Percentiles rank a stretch among this genome's conserved stretches.
These are phyloP conservation scores for Hyaloscypha variabilis DNA, from an alignment of 495 filamentous ascomycete genomes.

Conservation along the genomic window DNA sequence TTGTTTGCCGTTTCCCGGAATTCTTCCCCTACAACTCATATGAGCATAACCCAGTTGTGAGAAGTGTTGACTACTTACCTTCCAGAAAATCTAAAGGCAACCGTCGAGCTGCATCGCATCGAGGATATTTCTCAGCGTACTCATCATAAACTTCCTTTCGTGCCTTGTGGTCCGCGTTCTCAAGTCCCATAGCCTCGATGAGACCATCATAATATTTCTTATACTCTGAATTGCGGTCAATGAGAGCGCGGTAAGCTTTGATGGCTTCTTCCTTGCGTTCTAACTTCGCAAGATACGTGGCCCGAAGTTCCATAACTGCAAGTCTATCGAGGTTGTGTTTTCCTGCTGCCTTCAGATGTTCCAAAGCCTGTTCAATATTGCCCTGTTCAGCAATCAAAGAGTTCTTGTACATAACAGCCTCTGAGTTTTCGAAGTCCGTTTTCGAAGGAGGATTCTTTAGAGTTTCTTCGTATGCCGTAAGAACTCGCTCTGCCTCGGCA, in stretches of 20 bases:
- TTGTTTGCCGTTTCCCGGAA: conserved; percentile 78
- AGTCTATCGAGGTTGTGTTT: conserved; percentile 82
- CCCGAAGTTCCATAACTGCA: conserved; percentile 86
- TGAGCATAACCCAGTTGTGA: background rate
- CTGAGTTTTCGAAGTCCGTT: conserved; percentile 87
- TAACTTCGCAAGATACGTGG: conserved; percentile 80
- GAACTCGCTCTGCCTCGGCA: conserved; percentile 82
- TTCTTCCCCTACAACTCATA: conserved; percentile 57
- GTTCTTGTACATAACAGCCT: conserved; percentile 96
- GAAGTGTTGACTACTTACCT: conserved; percentile 45
- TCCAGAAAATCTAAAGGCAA: conserved; percentile 89
- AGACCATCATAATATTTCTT: conserved; percentile 83
- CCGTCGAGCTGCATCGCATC: conserved; percentile 81
- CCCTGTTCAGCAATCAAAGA: conserved; percentile 87
- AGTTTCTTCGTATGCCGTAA: conserved; percentile 91
- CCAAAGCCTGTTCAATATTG: conserved; percentile 76
- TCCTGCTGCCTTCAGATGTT: conserved; percentile 77
- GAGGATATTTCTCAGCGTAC: conserved; percentile 77
- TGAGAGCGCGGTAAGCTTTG: conserved; percentile 74
- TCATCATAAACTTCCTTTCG: conserved; percentile 76
- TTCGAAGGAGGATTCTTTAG: conserved; percentile 74
- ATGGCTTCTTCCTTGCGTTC: conserved; percentile 79
- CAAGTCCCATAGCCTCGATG: conserved; percentile 65
- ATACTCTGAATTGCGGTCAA: conserved; percentile 88
- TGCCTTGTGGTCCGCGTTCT: conserved; percentile 58